Conservation (phyloP, 805 yeast species). For the Myxozyma mucilagina region DNA sequence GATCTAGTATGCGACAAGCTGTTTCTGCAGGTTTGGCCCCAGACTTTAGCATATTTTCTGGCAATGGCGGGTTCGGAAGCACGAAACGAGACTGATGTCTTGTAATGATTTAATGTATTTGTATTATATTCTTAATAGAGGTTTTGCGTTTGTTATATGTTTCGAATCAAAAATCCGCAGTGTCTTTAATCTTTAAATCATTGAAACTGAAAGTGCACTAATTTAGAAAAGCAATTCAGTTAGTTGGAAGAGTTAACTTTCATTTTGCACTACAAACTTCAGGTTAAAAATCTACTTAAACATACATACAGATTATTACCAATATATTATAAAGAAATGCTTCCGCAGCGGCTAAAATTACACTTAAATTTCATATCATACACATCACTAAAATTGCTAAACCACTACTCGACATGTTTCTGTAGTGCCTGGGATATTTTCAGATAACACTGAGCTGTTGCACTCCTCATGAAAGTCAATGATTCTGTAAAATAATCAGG, state of each 20-base stretch:
- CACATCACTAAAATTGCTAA: background rate
- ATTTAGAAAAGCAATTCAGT: no score
- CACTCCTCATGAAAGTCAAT: constrained; percentile 32
- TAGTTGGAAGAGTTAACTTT: no score
- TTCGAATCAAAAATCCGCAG: no score
- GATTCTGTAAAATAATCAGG: constrained; percentile 38
- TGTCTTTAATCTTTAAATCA: no score
- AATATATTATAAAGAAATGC: no score
- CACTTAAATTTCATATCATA: background rate
- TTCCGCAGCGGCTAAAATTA: background rate
- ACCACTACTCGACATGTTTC: constrained; percentile 6
- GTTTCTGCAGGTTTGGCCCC: constrained; percentile 24
- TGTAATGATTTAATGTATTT: background rate
- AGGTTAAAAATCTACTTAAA: no score
- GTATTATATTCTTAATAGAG: no score
- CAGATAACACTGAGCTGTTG: constrained; percentile 36
- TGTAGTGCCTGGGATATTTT: constrained; percentile 36
- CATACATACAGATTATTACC: no score
- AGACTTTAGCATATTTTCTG: constrained; percentile 24
- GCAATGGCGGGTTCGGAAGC: background rate
- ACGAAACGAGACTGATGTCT: constrained; percentile 18
- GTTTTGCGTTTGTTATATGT: background rate
- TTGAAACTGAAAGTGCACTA: no score
- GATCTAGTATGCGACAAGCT: constrained; percentile 22
- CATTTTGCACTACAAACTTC: no score